phyloP scores from a whole-genome alignment of 306 rosid genomes.

The Vicia villosa region DNA sequence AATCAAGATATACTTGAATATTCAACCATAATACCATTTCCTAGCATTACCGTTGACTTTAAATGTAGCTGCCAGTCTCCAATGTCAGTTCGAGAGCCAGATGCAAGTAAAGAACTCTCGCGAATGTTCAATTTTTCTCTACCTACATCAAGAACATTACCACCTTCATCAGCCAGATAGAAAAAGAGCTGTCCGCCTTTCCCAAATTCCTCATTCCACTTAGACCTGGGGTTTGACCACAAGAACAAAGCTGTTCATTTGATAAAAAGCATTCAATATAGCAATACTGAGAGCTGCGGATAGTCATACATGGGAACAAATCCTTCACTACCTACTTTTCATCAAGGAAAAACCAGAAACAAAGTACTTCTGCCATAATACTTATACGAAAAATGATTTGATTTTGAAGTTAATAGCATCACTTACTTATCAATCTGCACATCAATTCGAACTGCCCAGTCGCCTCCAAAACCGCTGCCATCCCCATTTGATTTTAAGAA shows the following conservation, averaged over 20 bases:
- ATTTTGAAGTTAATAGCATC: slow-evolving; percentile 18
- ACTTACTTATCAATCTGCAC: slow-evolving; percentile 60
- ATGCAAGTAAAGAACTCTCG: slow-evolving; percentile 64
- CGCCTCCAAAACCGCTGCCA: slow-evolving; percentile 90
- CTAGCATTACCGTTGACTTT: slow-evolving; percentile 73
- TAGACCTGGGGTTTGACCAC: slow-evolving; percentile 58
- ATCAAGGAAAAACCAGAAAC: slow-evolving; percentile 13
- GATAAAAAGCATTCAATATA: neutral
- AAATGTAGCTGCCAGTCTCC: slow-evolving; percentile 96
- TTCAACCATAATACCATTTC: slow-evolving; percentile 19
- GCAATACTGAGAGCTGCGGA: slow-evolving; percentile 8
- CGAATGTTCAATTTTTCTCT: slow-evolving; percentile 51
- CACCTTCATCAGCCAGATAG: slow-evolving; percentile 93
- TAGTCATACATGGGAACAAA: slow-evolving; percentile 17
- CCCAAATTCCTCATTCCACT: slow-evolving; percentile 49
- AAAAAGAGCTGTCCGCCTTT: slow-evolving; percentile 72
- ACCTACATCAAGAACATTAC: slow-evolving; percentile 55
- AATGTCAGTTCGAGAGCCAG: slow-evolving; percentile 76
- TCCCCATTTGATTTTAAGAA: slow-evolving; percentile 77
- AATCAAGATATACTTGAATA: slow-evolving; percentile 2
- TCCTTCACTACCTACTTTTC: neutral
- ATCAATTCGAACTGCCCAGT: slow-evolving; percentile 80
- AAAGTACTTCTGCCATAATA: slow-evolving; percentile 18
- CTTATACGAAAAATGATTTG: neutral
- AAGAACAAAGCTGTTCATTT: slow-evolving; percentile 25